phyloP scores from a whole-genome alignment of 257 asterid genomes.

The Anisodus tanguticus region DNA sequence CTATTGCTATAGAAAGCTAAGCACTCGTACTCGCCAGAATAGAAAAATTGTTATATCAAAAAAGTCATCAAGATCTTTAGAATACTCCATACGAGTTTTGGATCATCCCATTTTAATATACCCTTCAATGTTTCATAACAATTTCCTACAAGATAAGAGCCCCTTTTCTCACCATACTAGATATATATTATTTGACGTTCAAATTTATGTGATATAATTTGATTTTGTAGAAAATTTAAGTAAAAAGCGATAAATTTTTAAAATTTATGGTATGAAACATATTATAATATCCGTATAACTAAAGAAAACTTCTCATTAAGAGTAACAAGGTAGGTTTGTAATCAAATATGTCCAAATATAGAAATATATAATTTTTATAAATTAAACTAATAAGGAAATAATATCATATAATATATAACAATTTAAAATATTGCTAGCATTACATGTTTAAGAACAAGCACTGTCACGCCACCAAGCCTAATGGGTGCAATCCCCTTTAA shows the following conservation, averaged over 20 bases:
- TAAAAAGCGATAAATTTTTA: neutral
- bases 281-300: neutral
- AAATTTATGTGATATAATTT: neutral
- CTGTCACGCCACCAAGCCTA: neutral
- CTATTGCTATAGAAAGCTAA: neutral
- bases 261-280: neutral
- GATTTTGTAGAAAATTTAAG: too few species aligned
- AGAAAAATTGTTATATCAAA: neutral
- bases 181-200: neutral
- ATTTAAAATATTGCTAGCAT: neutral
- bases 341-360: neutral
- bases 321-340: neutral
- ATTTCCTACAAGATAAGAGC: neutral
- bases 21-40: neutral
- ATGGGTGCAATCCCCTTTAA: neutral
- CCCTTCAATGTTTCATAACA: neutral
- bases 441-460: neutral
- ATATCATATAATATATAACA: neutral
- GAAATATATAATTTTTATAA: neutral
- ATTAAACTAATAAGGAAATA: too few species aligned
- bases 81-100: neutral
- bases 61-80: neutral
- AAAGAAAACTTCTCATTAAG: neutral
- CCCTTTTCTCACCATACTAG: neutral
- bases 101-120: slow-evolving; percentile 1